Base-by-base conservation (phyloP, 2,329 filamentous ascomycete genomes). In the Phaeoacremonium minimum region DNA sequence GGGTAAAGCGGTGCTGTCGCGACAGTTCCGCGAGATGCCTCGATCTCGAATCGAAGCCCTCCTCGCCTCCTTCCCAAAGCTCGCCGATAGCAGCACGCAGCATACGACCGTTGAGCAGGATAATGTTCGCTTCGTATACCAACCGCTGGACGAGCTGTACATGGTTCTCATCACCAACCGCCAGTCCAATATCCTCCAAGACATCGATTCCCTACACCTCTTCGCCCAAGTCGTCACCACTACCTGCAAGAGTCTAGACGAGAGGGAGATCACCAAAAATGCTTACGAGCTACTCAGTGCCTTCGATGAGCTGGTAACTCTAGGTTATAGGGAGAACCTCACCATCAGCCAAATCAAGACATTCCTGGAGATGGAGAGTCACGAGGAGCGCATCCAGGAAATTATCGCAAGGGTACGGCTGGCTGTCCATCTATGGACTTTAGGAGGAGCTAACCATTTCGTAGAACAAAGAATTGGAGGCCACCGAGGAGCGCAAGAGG, bases 91-190 rank as follows among this genome's bases (percentile, higher is more conserved):
- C 45, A 87, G 90, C 43, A 96, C 89, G 35, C 93, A 98, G 66
- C 93, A 98, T 66, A 98, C 93, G 18, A 98, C 87, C 6, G 90
- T 97, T 54, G 93, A 98, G 67, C 90, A 97, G 67, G 94, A 98
- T 71, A 97, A 95, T 71, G 93, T 98, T 57, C 91, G 93, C 69
- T 98, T 96, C 60, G 93, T 98, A 41, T 98, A 98, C 73, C 93
- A 98, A 64, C 94, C 93, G 42, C 77, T 98, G 47, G 94, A 98
- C 68, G 94, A 98, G 72, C 83, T 98, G 47, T 98, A 98, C 77
- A 97, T 98, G 80, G 91, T 98, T 48, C 81, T 98, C 56, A 97
- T 98, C 67, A 98, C 94, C 63, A 98, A 98, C 74, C 86, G 89
- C 54, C 93, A 97, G 73, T 97, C 91, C 64, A 98, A 98, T 68